Conservation (phyloP, 768 basidiomycete genomes). For the Tephrocybe sp. region DNA sequence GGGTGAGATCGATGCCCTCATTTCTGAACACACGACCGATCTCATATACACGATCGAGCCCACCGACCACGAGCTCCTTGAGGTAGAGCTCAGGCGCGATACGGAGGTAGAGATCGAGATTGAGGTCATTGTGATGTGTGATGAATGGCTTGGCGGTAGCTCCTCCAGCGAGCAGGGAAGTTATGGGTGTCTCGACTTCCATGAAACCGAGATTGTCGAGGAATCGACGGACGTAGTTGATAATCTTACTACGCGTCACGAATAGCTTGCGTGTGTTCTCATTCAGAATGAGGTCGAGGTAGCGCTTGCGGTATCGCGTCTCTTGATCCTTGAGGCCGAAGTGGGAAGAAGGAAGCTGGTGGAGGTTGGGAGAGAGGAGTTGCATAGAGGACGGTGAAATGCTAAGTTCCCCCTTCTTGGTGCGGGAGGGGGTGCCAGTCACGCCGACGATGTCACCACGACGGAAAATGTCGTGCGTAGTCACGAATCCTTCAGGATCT, state of each 20-base stretch:
- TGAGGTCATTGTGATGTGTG: constrained; percentile 98
- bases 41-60: constrained; percentile 96
- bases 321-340: constrained; percentile 98
- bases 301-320: constrained; percentile 96
- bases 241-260: constrained; percentile 82
- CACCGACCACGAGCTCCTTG: constrained; percentile 96
- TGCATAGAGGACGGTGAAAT: constrained; percentile 79
- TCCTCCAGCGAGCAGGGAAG: constrained; percentile 93
- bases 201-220: constrained; percentile 91
- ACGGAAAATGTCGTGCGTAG: constrained; percentile 83
- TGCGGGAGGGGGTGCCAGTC: constrained; percentile 83
- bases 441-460: constrained; percentile 98
- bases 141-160: constrained; percentile 99
- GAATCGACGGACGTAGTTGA: constrained; percentile 93
- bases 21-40: constrained; percentile 98
- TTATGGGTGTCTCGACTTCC: constrained; percentile 99
- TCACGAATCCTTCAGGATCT: constrained; percentile 62
- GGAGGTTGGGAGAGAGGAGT: constrained; percentile 94
- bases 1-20: constrained; percentile 97
- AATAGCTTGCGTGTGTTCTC: constrained; percentile 88
- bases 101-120: constrained; percentile 95
- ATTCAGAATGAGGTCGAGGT: constrained; percentile 96
- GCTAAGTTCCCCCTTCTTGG: constrained; percentile 94
- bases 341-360: constrained; percentile 90
- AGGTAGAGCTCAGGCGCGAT: constrained; percentile 98